Percentiles rank a stretch among this genome's conserved stretches.
Evolutionary conservation across 2,329 filamentous ascomycete genomes (phyloP).

Genomic region (Paecilomyces formosus): DNA sequence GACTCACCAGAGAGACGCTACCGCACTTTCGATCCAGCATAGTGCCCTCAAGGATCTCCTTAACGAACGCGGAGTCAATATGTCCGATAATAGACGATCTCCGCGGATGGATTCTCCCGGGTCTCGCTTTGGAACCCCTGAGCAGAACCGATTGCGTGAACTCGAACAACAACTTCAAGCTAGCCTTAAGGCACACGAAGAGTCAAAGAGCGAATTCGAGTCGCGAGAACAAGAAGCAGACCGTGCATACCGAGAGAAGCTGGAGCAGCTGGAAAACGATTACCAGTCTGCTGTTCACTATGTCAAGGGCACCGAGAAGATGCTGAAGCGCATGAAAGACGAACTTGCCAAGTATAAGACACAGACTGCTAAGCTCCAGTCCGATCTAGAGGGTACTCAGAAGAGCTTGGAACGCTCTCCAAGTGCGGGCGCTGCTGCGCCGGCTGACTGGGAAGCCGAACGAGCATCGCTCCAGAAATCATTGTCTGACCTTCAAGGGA

Average conservation of each 20-base stretch:
- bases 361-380: constrained; percentile 74
- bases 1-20: constrained; percentile 85
- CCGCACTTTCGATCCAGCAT: constrained; percentile 85
- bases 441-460: constrained; percentile 67
- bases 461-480: constrained; percentile 59
- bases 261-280: constrained; percentile 89
- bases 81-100: constrained; percentile 60
- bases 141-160: constrained; percentile 70
- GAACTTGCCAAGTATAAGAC: constrained; percentile 89
- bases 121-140: constrained; percentile 69
- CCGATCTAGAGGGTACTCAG: constrained; percentile 65
- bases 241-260: constrained; percentile 80
- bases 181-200: constrained; percentile 73
- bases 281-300: constrained; percentile 98
- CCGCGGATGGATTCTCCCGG: constrained; percentile 66
- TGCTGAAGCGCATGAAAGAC: constrained; percentile 97
- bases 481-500: constrained; percentile 61
- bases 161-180: constrained; percentile 80
- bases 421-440: constrained; percentile 33
- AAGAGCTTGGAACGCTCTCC: constrained; percentile 40
- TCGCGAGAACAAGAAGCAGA: constrained; percentile 81
- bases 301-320: constrained; percentile 96
- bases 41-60: constrained; percentile 89
- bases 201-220: constrained; percentile 71
- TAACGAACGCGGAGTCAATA: constrained; percentile 77